These are phyloP conservation scores for Diaporthe velutina DNA, from an alignment of 2,329 filamentous ascomycete species.

Conservation along the genomic window DNA sequence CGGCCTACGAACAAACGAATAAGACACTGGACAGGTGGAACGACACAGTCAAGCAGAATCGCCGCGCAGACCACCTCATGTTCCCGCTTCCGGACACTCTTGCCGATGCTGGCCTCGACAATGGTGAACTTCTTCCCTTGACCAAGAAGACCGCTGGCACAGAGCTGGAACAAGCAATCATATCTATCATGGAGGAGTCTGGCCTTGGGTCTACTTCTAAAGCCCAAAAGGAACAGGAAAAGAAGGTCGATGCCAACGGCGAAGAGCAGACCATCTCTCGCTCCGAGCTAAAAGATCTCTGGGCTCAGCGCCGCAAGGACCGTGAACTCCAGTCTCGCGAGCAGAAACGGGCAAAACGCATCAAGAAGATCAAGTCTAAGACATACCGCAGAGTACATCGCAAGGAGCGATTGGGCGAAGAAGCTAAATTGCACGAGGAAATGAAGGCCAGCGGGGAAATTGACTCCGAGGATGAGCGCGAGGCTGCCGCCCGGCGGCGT, in stretches of 20 bases:
- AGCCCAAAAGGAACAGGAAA: constrained; percentile 68
- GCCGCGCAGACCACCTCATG: constrained; percentile 87
- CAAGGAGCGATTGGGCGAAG: constrained; percentile 72
- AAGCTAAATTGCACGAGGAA: constrained; percentile 65
- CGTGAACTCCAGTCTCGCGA: constrained; percentile 91
- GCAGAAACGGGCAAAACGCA: constrained; percentile 87
- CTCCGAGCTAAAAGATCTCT: constrained; percentile 77
- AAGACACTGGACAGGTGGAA: constrained; percentile 92
- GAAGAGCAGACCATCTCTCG: constrained; percentile 78
- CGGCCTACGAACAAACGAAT: constrained; percentile 91
- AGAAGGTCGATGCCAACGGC: constrained; percentile 74
- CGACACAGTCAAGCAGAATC: constrained; percentile 94
- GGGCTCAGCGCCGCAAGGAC: constrained; percentile 81
- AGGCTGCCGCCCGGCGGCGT: constrained; percentile 77
- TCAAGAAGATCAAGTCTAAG: constrained; percentile 99
- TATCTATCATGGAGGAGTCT: constrained; percentile 90
- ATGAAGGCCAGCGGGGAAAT: constrained; percentile 68
- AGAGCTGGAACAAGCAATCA: constrained; percentile 87
- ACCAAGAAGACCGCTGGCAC: constrained; percentile 76
- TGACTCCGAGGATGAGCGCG: constrained; percentile 75
- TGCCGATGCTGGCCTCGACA: constrained; percentile 70
- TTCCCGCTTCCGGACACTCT: constrained; percentile 87
- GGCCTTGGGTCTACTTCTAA: constrained; percentile 71
- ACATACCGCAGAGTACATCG: constrained; percentile 92
- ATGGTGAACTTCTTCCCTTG: constrained; percentile 74